Base-by-base conservation (phyloP, 768 basidiomycete species). In the Rhodocollybia butyracea region DNA sequence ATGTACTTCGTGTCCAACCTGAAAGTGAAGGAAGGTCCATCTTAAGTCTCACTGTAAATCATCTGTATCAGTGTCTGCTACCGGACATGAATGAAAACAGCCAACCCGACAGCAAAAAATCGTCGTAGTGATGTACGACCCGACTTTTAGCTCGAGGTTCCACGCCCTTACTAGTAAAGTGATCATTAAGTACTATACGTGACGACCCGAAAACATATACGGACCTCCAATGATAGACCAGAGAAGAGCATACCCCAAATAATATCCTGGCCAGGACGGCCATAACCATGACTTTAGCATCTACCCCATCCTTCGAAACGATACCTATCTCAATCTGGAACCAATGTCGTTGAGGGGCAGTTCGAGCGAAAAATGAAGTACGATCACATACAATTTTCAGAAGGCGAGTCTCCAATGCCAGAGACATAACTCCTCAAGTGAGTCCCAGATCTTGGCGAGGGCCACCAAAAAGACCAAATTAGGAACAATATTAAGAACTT, bases 211-310 rank as follows among this genome's bases (percentile, higher is more conserved):
- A 7, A 10, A 51, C 2, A 51, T 5, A 4, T 24, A 41, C 51
- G 10, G 5, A 54, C 52, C 52, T 43, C 52, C 52, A 54, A 43
- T 54, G 41, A 22, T 32, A 6, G 6, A 54, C 43, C 8, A 54
- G 19, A 24, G 52, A 41, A 1, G 52, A 42, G 7, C 26, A 29
- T 12, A 54, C 7, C 8, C 30, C 52, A 17, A 54, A 31, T 17
- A 54, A 3, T 3, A 54, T 15, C 26, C 52, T 38, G 19, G 52
- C 6, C 13, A 41, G 3, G 24, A 54, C 41, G 1, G 40, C 24
- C 24, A 29, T 42, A 3, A 54, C 43, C 30, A 54, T 11, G 13
- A 41, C 52, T 24, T 30, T n/a, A 27, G 3, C 52, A 19, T 22
- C 41, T 34, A 43, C 15, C 7, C 52, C 30, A 26, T 40, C 29